Base-by-base conservation (phyloP, 2,329 filamentous ascomycete species). In the Pseudogymnoascus sp. region DNA sequence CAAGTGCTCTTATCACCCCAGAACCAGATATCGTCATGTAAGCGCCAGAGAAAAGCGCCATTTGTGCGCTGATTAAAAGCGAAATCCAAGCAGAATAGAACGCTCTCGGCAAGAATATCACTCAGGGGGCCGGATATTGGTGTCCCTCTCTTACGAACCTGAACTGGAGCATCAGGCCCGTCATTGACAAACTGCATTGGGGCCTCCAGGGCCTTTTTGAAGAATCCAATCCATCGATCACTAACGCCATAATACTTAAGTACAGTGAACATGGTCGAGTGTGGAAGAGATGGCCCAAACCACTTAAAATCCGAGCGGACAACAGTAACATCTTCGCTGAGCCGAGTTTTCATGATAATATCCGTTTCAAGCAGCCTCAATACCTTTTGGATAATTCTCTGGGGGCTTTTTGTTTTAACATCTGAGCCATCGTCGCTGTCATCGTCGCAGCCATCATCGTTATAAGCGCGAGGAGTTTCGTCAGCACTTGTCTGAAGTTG, bases 11-110 rank as follows among this genome's bases (percentile, higher is more conserved):
- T 79, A 8, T 83, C 76, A n/a, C 81, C 80, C 85, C 86, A 88
- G 70, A 88, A 85, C 85, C 85, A 89, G 61, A 88, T 77, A 66
- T 88, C 85, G 66, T 88, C 86, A 60, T 87, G 81, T 38, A 88
- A 76, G 11, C 87, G 82, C 70, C 86, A 86, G 9, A 88, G 72
- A n/a, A 79, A 76, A 1, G 76, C 74, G 0, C 84, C 84, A 5
- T 72, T 68, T 0, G 85, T 86, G 2, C 75, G 72, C 64, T 83
- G 80, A 63, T 88, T 88, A 63, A 89, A 79, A 0, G 83, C 79
- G 68, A 85, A 85, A 69, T 89, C 87, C 68, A 88, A 80, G 65
- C 83, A 85, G 69, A 88, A 88, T 0, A 89, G 73, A 0, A 86
- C 75, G 0, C 78, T 74, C 69, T 89, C 87, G 0, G 83, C 82